Percentiles rank a stretch among this genome's conserved stretches.
Evolutionary conservation across 192 early-diverging fungal species (phyloP).

Genomic region (Coemansia sp.): DNA sequence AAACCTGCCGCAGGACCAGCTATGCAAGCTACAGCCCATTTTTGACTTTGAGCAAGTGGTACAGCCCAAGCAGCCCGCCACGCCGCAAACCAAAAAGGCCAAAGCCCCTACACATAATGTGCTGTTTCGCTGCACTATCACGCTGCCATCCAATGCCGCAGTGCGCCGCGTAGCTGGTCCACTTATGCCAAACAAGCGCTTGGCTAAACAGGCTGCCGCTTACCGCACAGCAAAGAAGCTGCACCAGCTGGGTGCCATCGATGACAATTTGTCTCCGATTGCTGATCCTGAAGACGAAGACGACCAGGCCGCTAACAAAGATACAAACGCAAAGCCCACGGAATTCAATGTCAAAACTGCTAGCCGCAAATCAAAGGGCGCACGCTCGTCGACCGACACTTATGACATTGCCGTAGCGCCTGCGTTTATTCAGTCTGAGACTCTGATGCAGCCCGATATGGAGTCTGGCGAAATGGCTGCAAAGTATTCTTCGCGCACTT

Average conservation of each 20-base stretch:
- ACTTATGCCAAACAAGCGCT: conserved; percentile 55
- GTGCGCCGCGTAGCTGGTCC: conserved; percentile 57
- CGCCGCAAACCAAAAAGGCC: not conserved
- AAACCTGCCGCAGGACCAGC: conserved; percentile 65
- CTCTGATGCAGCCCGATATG: not conserved
- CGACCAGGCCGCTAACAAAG: not conserved
- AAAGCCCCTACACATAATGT: not conserved
- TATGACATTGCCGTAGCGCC: conserved; percentile 24
- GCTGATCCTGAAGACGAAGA: conserved; percentile 12
- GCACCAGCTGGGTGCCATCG: conserved; percentile 65
- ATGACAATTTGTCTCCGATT: conserved; percentile 70
- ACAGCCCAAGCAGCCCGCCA: not conserved
- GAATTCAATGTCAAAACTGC: not conserved
- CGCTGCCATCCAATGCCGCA: conserved; percentile 64
- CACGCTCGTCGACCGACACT: conserved; percentile 15
- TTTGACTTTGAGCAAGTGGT: conserved; percentile 44
- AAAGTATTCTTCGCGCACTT: conserved; percentile 18
- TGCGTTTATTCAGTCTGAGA: conserved; percentile 10
- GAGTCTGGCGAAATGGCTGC: not conserved
- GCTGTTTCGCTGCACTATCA: conserved; percentile 56
- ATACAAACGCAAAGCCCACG: not conserved
- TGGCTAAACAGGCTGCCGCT: conserved; percentile 70
- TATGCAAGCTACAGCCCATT: conserved; percentile 56
- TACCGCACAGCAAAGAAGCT: conserved; percentile 72
- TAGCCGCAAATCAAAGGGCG: conserved; percentile 21